These are phyloP conservation scores for Globisporangium nagaii DNA, from an alignment of 352 stramenopile genomes.

Conservation along the genomic window DNA sequence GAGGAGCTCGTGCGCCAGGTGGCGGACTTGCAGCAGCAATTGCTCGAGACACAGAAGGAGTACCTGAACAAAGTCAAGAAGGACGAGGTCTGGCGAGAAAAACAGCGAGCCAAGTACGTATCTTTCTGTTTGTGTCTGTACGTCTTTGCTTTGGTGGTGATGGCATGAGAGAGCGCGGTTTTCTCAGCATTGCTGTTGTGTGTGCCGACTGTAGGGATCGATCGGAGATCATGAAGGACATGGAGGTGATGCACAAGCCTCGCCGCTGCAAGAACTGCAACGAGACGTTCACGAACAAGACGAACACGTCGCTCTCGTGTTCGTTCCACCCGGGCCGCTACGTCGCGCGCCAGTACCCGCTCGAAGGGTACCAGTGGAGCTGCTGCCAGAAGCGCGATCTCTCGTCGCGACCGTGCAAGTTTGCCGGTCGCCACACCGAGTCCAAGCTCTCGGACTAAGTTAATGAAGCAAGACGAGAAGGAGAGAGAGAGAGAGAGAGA, in stretches of 20 bases:
- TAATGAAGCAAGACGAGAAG: neutral
- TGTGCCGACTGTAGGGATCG: slow-evolving; percentile 50
- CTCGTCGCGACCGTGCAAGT: slow-evolving; percentile 73
- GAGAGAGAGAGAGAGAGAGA: neutral
- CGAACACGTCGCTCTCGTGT: slow-evolving; percentile 76
- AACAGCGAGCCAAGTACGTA: slow-evolving; percentile 50
- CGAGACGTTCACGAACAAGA: slow-evolving; percentile 78
- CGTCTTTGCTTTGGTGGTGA: too few relatives aligned
- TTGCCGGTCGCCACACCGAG: slow-evolving; percentile 67
- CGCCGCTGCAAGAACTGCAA: slow-evolving; percentile 78
- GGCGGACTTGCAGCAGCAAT: slow-evolving; percentile 55
- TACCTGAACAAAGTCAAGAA: slow-evolving; percentile 80
- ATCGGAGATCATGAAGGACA: slow-evolving; percentile 62
- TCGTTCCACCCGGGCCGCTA: slow-evolving; percentile 74
- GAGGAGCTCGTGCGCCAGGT: slow-evolving; percentile 73
- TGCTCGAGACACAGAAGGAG: slow-evolving; percentile 77
- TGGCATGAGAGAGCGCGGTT: too few relatives aligned
- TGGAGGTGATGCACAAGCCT: slow-evolving; percentile 69
- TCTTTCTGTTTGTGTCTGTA: too few relatives aligned
- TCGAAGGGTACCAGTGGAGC: slow-evolving; percentile 80
- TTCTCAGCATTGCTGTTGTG: too few relatives aligned
- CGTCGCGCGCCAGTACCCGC: slow-evolving; percentile 68
- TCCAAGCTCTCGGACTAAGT: slow-evolving; percentile 51
- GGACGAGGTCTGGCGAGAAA: slow-evolving; percentile 59
- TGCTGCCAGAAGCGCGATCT: slow-evolving; percentile 81